Conservation (phyloP, 148 eudicot genomes). For the Diospyros kaki region DNA sequence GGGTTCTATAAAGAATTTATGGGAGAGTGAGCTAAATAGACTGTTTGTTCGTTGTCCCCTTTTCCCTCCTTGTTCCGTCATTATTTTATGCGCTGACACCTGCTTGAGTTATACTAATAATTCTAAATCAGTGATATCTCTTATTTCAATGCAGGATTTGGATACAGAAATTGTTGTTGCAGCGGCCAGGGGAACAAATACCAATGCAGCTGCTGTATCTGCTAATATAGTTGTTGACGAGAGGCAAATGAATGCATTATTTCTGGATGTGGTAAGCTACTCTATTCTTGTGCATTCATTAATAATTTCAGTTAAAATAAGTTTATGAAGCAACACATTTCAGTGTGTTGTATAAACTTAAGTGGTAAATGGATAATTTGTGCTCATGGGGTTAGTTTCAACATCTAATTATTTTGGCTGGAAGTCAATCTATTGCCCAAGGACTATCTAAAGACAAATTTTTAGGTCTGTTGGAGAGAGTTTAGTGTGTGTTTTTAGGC, state of each 20-base stretch:
- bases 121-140: conserved; percentile 6
- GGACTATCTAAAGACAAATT: background rate
- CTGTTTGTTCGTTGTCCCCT: no score
- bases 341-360: background rate
- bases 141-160: conserved; percentile 50
- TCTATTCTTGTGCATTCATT: background rate
- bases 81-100: background rate
- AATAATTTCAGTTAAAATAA: background rate
- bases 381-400: background rate
- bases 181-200: conserved; percentile 62
- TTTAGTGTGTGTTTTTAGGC: background rate
- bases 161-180: conserved; percentile 93
- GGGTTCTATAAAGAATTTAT: background rate
- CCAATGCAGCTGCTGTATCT: conserved; percentile 72
- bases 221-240: conserved; percentile 84
- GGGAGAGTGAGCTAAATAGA: background rate
- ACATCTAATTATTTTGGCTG: background rate
- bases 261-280: conserved; percentile 77
- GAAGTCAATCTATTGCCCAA: background rate
- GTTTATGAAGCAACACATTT: background rate
- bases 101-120: background rate
- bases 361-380: background rate
- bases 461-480: background rate
- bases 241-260: conserved; percentile 93
- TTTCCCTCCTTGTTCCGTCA: no score